Percentiles rank a stretch among this genome's conserved stretches.
These are phyloP conservation scores for Rhododendron mucronatum DNA, from an alignment of 148 eudicot genomes.

Conservation along the genomic window DNA sequence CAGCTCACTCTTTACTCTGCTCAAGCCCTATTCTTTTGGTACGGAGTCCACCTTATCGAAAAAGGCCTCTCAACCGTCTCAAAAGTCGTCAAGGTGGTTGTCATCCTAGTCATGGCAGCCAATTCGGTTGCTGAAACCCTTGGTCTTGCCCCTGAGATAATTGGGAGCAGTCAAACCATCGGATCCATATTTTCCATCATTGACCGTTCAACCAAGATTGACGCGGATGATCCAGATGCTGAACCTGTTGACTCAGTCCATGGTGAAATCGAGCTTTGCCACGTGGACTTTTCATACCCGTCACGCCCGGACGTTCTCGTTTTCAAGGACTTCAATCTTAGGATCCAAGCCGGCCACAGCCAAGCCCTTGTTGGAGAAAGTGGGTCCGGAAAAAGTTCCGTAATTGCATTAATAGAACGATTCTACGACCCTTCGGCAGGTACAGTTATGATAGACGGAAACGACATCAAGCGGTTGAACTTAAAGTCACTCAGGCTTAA, in stretches of 20 bases:
- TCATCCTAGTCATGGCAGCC: constrained; percentile 84
- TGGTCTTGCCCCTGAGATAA: constrained; percentile 92
- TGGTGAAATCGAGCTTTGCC: constrained; percentile 90
- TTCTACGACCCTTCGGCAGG: constrained; percentile 84
- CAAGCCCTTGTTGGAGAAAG: constrained; percentile 97
- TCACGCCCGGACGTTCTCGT: constrained; percentile 79
- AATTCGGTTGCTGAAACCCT: constrained; percentile 95
- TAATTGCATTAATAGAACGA: constrained; percentile 80
- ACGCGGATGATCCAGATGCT: constrained; percentile 82
- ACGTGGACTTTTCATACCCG: constrained; percentile 84
- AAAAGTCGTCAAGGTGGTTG: constrained; percentile 83
- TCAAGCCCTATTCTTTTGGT: constrained; percentile 93
- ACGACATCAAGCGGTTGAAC: constrained; percentile 74
- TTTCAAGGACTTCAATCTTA: constrained; percentile 74
- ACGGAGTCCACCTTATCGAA: constrained; percentile 82
- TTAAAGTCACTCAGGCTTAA: constrained; percentile 66
- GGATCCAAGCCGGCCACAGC: constrained; percentile 91
- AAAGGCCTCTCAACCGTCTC: constrained; percentile 85
- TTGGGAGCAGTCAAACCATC: constrained; percentile 86
- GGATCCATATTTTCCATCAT: constrained; percentile 80
- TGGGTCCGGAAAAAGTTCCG: constrained; percentile 95
- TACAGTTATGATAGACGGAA: constrained; percentile 96
- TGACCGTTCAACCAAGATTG: constrained; percentile 72
- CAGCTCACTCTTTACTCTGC: constrained; percentile 90
- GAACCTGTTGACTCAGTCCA: constrained; percentile 69